Percentiles rank a stretch among this genome's conserved stretches.
These are phyloP conservation scores for Coemansia sp. DNA, from an alignment of 192 early-diverging fungal genomes.

Conservation along the genomic window DNA sequence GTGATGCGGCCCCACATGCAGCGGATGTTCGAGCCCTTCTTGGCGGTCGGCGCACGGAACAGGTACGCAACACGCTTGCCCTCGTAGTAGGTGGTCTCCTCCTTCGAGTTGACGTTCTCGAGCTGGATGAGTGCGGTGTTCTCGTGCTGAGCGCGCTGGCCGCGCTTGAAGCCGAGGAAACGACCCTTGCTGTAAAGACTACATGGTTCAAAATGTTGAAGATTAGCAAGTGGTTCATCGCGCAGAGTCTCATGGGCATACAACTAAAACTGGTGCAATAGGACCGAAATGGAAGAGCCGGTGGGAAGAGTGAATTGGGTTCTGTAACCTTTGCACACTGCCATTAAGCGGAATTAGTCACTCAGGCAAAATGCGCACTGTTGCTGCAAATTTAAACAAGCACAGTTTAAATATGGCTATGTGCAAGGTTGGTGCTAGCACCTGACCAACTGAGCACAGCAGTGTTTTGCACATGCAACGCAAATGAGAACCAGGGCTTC, in stretches of 20 bases:
- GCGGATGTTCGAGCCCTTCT: constrained; percentile 91
- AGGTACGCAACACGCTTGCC: constrained; percentile 98
- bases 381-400: not conserved
- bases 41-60: constrained; percentile 87
- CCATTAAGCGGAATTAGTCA: no score
- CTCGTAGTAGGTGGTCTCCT: constrained; percentile 94
- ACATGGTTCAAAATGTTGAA: constrained; percentile 10
- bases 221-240: not conserved
- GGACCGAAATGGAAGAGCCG: no score
- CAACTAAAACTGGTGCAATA: no score
- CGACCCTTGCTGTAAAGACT: constrained; percentile 99
- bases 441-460: not conserved
- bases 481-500: not conserved
- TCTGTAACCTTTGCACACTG: no score
- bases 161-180: constrained; percentile 92
- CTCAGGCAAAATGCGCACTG: not conserved
- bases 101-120: constrained; percentile 86
- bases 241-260: not conserved
- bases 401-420: not conserved
- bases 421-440: not conserved
- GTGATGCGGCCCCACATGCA: constrained; percentile 98
- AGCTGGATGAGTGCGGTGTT: constrained; percentile 91
- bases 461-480: not conserved
- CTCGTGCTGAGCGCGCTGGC: constrained; percentile 88
- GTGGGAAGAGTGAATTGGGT: no score